Percentiles rank a stretch among this genome's conserved stretches.
phyloP scores from a whole-genome alignment of 208 protist species.

The Crithidia fasciculata region DNA sequence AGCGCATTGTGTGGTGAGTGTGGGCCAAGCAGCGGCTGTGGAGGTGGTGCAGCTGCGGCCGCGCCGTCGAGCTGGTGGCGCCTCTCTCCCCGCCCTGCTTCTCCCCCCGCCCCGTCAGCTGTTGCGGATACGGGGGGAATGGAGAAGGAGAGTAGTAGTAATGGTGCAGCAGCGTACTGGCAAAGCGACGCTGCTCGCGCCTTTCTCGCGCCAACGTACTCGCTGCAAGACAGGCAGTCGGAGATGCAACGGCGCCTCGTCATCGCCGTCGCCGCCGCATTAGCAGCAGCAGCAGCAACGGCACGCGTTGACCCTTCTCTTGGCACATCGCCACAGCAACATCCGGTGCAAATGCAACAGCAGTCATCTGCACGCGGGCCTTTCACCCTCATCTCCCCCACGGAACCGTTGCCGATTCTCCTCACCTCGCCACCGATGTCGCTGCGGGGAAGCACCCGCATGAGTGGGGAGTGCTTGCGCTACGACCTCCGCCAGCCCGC shows the following conservation, averaged over 20 bases:
- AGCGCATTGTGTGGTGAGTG: not conserved
- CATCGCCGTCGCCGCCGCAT: slow-evolving; percentile 7
- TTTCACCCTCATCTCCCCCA: not conserved
- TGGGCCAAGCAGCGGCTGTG: no score
- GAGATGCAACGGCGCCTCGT: slow-evolving; percentile 29
- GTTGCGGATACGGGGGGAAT: no score
- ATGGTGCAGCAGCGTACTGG: slow-evolving; percentile 6
- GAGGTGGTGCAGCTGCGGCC: not conserved
- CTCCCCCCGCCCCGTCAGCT: not conserved
- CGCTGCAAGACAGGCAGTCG: slow-evolving; percentile 3
- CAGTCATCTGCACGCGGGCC: no score
- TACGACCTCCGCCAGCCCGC: not conserved
- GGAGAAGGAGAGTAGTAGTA: not conserved
- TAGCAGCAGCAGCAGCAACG: not conserved
- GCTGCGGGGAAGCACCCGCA: not conserved
- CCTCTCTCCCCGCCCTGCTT: slow-evolving; percentile 13
- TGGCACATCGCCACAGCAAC: not conserved
- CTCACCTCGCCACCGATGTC: not conserved
- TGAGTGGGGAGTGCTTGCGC: not conserved
- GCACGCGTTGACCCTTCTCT: no score
- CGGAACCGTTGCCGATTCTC: not conserved
- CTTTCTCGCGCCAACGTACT: slow-evolving; percentile 18
- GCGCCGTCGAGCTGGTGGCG: slow-evolving; percentile 21
- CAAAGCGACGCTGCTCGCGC: not conserved
- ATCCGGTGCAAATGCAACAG: not conserved